Conservation (phyloP, 352 stramenopile genomes). For the Lagenidium sp. region DNA sequence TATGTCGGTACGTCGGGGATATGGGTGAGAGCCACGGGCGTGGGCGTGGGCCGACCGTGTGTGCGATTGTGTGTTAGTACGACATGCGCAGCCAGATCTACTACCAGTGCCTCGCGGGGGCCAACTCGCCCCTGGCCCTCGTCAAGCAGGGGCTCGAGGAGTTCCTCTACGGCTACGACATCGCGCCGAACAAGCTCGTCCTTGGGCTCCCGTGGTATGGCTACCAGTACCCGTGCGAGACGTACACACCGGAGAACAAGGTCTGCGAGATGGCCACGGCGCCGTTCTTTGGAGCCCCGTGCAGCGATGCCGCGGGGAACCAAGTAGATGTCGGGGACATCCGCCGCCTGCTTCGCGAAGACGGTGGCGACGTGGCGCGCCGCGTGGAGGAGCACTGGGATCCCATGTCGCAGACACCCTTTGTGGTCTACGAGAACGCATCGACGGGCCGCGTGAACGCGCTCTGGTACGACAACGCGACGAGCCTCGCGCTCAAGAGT, state of each 20-base stretch:
- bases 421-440: constrained; percentile 16
- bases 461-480: constrained; percentile 69
- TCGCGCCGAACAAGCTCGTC: constrained; percentile 72
- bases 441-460: constrained; percentile 17
- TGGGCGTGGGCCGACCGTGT: too few species aligned
- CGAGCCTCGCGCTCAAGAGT: constrained; percentile 52
- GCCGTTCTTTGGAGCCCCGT: constrained; percentile 65
- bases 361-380: constrained; percentile 10
- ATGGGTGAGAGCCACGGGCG: too few species aligned
- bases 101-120: constrained; percentile 74
- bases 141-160: constrained; percentile 69
- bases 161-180: constrained; percentile 51
- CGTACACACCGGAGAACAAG: neutral
- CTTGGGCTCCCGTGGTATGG: constrained; percentile 89
- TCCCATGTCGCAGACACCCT: constrained; percentile 40
- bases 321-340: constrained; percentile 60
- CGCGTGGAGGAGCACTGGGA: too few species aligned
- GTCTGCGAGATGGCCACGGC: constrained; percentile 27
- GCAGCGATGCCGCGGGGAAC: constrained; percentile 57
- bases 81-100: constrained; percentile 91
- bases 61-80: too few species aligned
- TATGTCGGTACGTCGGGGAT: constrained; percentile 56
- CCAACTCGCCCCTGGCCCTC: constrained; percentile 74
- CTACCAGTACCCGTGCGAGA: constrained; percentile 76
- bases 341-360: constrained; percentile 17